Evolutionary conservation across 177 flowering plant genomes (phyloP).

Genomic region (Vitis hybrid): DNA sequence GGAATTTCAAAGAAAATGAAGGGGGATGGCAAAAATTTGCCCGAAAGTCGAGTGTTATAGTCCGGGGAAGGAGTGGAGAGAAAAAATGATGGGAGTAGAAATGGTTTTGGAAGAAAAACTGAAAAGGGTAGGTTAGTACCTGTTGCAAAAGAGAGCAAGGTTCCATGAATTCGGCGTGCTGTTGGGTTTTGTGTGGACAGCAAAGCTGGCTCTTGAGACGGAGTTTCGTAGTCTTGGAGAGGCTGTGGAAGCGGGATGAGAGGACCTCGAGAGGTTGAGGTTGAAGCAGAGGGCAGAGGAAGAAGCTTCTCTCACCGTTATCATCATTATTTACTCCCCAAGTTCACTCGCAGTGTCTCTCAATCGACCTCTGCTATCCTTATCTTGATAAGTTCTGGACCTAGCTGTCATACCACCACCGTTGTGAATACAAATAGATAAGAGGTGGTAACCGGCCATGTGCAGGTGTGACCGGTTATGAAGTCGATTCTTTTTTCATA

Average conservation of each 20-base stretch:
- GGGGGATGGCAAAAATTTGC: no score
- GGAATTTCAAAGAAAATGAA: neutral
- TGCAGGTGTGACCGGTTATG: no score
- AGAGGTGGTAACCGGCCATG: no score
- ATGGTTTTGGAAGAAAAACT: neutral
- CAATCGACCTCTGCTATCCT: neutral
- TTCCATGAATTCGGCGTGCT: conserved; percentile 22
- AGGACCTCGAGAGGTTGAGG: conserved; percentile 5
- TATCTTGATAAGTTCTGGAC: no score
- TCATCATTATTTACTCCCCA: conserved; percentile 35
- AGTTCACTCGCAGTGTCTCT: no score
- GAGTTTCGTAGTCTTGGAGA: conserved; percentile 16
- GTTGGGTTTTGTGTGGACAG: conserved; percentile 29
- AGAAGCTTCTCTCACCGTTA: conserved; percentile 41
- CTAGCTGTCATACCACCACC: neutral
- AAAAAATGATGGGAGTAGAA: neutral
- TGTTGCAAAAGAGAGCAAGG: conserved; percentile 12
- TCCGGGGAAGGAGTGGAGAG: neutral
- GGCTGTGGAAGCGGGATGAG: conserved; percentile 18
- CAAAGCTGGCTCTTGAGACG: conserved; percentile 33
- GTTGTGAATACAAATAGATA: neutral
- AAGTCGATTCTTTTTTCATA: no score
- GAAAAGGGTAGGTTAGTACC: conserved; percentile 11
- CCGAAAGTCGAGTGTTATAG: no score
- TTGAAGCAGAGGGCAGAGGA: conserved; percentile 22